Evolutionary conservation across 2,329 filamentous ascomycete genomes (phyloP), one percentile per base, ranked within the genome.

Genomic region (Periconia sp.): DNA sequence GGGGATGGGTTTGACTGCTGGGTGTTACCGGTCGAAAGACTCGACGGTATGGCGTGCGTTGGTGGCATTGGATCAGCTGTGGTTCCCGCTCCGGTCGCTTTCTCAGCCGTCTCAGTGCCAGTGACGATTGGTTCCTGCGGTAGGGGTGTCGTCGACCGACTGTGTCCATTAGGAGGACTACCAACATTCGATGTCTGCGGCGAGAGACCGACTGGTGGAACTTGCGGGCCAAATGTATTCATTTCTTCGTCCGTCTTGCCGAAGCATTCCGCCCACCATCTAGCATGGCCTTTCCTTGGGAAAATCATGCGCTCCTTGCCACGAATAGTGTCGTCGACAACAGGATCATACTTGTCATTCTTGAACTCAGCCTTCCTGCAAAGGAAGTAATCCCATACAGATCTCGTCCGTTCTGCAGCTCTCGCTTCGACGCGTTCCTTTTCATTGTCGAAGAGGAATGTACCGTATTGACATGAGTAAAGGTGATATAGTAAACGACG

Each of bases 371-470:
- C 77, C 53, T 82, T 85, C 9, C 92, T 83, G 30, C 87, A 84
- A 6, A 97, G 75, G 69, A 99, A 97, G 66, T 97, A 96, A 56
- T 94, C 88, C 94, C 94, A 99, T 1, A 96, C 94, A 16, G 89
- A 95, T 3, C 87, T 80, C 3, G 91, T 95, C 40, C 83, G 80
- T 57, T 91, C 85, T 26, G 78, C 75, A 1, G 88, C 84, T 19
- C 77, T 79, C 16, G 83, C 80, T 30, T 94, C 87, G 12, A 83
- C 75, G 3, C 94, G 85, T 60, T 96, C 88, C 62, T 91, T 94
- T 68, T 99, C 94, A 42, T 84, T 95, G 72, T 99, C 96, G 71
- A 89, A 96, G 4, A 99, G 78, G 66, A 99, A 99, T 0, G 92
- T 96, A 32, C 94, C 94, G 52, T 96, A 99, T 66, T 99, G 94